Percentiles rank a stretch among this genome's conserved stretches.
Conservation (phyloP, 73 alveolate species). For the Paramecium biaurelia region DNA sequence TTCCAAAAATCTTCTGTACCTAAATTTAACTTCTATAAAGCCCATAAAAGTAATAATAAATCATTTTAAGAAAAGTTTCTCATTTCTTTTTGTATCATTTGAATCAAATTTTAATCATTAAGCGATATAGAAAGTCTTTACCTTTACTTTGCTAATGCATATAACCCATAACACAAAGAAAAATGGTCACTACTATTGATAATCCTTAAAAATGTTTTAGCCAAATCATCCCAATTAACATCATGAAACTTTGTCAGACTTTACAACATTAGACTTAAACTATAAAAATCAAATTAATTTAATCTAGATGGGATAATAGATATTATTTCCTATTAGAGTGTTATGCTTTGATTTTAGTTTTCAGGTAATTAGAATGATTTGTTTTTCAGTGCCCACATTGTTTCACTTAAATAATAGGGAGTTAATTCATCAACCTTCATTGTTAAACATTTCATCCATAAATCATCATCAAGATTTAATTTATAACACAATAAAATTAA, state of each 20-base stretch:
- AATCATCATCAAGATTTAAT: not conserved
- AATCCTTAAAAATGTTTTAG: not conserved
- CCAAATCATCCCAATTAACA: not conserved
- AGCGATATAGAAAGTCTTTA: not conserved
- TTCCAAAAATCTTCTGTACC: not conserved
- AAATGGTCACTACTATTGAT: not conserved
- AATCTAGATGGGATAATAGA: not conserved
- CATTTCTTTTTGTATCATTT: not conserved
- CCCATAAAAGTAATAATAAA: not conserved
- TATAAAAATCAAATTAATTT: not conserved
- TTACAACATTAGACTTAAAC: not conserved
- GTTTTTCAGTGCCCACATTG: constrained; percentile 1
- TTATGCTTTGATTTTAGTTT: not conserved
- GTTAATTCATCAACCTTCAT: not conserved
- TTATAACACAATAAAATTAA: not conserved
- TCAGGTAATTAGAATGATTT: not conserved
- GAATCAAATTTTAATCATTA: not conserved
- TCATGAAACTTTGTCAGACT: not conserved
- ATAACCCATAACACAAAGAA: not conserved
- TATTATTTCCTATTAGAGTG: not conserved
- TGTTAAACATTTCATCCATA: not conserved
- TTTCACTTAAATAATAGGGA: constrained; percentile 9
- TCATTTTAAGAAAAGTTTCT: not conserved
- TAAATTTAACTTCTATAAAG: not conserved
- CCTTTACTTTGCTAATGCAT: not conserved